Conservation (phyloP, 2,329 filamentous ascomycete genomes). For the Colletotrichum shisoi region DNA sequence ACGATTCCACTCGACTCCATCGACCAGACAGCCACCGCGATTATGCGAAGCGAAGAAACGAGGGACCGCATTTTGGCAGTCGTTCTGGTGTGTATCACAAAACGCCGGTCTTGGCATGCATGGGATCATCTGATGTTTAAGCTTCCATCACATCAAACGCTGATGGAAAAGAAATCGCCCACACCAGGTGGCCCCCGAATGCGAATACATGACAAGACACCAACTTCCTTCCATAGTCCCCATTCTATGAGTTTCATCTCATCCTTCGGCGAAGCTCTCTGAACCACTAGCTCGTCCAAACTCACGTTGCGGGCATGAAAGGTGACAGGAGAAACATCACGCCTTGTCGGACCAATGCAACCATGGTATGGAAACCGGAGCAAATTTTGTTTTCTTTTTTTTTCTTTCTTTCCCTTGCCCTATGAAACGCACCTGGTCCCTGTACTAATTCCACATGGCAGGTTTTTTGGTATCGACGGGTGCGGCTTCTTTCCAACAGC, state of each 20-base stretch:
- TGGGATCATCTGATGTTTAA: conserved; percentile 37
- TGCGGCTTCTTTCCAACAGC: conserved; percentile 23
- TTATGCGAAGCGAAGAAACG: conserved; percentile 7
- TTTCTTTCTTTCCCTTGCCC: neutral
- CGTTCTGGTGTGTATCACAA: conserved; percentile 9
- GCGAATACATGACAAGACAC: conserved; percentile 4
- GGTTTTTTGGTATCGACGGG: conserved; percentile 31
- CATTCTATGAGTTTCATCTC: conserved; percentile 36
- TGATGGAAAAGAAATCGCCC: conserved; percentile 27
- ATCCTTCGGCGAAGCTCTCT: conserved; percentile 30
- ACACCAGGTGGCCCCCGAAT: conserved; percentile 8
- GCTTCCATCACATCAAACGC: conserved; percentile 39
- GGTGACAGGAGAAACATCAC: conserved; percentile 34
- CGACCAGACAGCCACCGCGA: conserved; percentile 9
- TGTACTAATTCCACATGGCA: conserved; percentile 12
- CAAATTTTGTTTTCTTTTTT: conserved; percentile 14
- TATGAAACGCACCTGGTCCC: neutral
- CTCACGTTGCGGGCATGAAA: conserved; percentile 15
- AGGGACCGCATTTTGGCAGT: conserved; percentile 19
- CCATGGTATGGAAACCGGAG: conserved; percentile 26
- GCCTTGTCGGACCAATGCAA: conserved; percentile 30
- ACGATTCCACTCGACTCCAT: conserved; percentile 6
- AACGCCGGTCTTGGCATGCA: conserved; percentile 25
- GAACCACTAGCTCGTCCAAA: conserved; percentile 36
- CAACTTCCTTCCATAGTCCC: neutral